Percentiles rank a stretch among this genome's conserved stretches.
Evolutionary conservation across 768 basidiomycete genomes (phyloP).

Genomic region (Calocera cornea): DNA sequence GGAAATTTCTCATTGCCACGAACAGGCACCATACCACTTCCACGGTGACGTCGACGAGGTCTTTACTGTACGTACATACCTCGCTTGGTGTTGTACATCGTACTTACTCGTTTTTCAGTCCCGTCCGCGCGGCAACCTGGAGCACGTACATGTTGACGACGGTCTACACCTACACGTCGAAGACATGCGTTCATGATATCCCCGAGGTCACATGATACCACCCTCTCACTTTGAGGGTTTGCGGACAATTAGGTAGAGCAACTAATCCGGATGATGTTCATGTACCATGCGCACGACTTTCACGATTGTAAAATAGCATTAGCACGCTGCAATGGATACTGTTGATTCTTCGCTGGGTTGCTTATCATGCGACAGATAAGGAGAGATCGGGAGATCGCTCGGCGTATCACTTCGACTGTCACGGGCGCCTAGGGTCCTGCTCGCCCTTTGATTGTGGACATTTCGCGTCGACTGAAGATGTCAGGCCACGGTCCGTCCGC

Average conservation of each 20-base stretch:
- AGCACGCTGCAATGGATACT: background rate
- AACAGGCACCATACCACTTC: background rate
- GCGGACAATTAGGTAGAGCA: background rate
- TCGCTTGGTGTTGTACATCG: background rate
- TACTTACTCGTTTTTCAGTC: background rate
- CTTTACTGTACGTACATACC: background rate
- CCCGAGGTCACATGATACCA: background rate
- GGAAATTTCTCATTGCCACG: background rate
- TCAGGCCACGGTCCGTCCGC: background rate
- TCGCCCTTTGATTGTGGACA: conserved; percentile 4
- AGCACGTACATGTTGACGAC: background rate
- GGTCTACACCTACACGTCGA: background rate
- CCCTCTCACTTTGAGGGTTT: background rate
- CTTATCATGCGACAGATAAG: background rate
- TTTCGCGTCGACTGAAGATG: background rate
- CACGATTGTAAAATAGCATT: background rate
- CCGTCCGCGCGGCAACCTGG: background rate
- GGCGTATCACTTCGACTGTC: background rate
- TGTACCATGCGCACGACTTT: conserved; percentile 2
- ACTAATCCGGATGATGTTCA: background rate
- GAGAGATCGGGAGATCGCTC: background rate
- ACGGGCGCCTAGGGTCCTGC: background rate
- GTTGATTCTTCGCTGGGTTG: background rate
- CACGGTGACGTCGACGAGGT: background rate
- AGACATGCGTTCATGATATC: background rate